These are phyloP conservation scores for Arthrobotrys iridis DNA, from an alignment of 2,329 filamentous ascomycete species.

Conservation along the genomic window DNA sequence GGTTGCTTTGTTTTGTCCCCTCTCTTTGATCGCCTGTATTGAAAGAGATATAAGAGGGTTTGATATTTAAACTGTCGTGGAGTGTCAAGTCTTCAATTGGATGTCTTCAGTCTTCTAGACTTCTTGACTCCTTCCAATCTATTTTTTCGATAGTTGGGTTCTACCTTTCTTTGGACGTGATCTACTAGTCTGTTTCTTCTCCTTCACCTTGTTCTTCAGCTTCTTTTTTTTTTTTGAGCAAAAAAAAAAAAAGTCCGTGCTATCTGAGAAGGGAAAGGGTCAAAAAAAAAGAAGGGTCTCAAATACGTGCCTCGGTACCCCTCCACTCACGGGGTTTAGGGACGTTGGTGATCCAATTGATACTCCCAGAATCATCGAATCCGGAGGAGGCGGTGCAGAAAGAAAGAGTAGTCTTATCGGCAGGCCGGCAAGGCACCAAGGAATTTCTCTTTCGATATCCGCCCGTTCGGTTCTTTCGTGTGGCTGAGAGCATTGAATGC, in stretches of 20 bases:
- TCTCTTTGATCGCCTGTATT: too few species aligned
- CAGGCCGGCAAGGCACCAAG: slow-evolving; percentile 13
- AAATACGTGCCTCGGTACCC: slow-evolving; percentile 1
- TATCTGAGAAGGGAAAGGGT: too few species aligned
- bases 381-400: slow-evolving; percentile 9
- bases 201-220: not conserved
- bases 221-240: not conserved
- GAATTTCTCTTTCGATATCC: not conserved
- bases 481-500: not conserved
- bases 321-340: not conserved
- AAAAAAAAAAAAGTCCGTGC: not conserved
- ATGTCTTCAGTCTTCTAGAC: too few species aligned
- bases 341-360: not conserved
- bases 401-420: slow-evolving; percentile 1
- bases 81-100: too few species aligned
- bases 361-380: slow-evolving; percentile 2
- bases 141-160: too few species aligned
- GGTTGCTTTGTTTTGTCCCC: too few species aligned
- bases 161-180: too few species aligned
- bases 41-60: too few species aligned
- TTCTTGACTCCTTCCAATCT: too few species aligned
- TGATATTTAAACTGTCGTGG: too few species aligned
- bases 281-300: not conserved
- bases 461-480: not conserved
- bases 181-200: too few species aligned